phyloP scores from a whole-genome alignment of 257 asterid species.

The Primulina huaijiensis region DNA sequence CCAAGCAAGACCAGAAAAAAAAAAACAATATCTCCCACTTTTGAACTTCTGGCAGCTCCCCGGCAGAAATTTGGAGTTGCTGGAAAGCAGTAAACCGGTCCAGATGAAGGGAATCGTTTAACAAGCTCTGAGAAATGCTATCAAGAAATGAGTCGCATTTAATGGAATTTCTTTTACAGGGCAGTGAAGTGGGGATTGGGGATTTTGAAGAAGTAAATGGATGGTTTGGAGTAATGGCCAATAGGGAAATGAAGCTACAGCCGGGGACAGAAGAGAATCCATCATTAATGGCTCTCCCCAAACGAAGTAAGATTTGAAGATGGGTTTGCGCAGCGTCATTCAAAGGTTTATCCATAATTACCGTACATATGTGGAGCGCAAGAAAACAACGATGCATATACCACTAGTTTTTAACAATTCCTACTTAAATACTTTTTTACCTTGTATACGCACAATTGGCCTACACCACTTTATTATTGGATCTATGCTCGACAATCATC shows the following conservation, averaged over 20 bases:
- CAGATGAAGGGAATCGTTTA: conserved; percentile 28
- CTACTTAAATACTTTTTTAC: background rate
- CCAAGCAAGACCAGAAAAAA: conserved; percentile 70
- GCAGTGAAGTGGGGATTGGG: conserved; percentile 27
- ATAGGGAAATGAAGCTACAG: conserved; percentile 38
- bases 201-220: conserved; percentile 24
- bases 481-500: no score
- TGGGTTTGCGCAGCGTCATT: background rate
- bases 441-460: no score
- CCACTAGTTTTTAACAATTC: background rate
- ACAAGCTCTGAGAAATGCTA: conserved; percentile 41
- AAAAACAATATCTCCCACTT: conserved; percentile 51
- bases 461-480: no score
- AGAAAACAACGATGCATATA: background rate
- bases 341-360: background rate
- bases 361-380: background rate
- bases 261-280: conserved; percentile 67
- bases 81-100: conserved; percentile 47
- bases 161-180: conserved; percentile 25
- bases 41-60: conserved; percentile 51
- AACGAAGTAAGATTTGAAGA: background rate
- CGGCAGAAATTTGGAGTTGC: conserved; percentile 41
- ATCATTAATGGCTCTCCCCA: conserved; percentile 29
- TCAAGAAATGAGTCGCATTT: conserved; percentile 53
- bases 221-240: conserved; percentile 43